phyloP scores from a whole-genome alignment of 768 basidiomycete genomes.

The Hericium coralloides region DNA sequence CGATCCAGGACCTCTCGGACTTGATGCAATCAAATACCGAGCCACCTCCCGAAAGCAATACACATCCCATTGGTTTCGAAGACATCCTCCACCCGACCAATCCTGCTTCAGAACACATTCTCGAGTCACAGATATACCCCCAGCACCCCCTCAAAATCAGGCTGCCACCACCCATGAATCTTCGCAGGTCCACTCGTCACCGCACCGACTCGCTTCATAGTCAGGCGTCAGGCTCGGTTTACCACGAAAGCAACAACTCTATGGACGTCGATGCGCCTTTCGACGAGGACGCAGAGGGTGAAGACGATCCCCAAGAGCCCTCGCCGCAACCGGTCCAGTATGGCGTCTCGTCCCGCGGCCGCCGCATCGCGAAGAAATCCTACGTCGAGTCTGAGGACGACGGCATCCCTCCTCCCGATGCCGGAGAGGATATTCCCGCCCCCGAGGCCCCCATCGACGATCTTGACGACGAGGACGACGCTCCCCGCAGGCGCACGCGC shows the following conservation, averaged over 20 bases:
- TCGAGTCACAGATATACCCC: not conserved
- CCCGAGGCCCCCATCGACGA: slow-evolving; percentile 10
- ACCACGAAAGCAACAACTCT: slow-evolving; percentile 24
- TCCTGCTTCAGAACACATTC: not conserved
- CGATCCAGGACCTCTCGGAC: not conserved
- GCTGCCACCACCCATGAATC: slow-evolving; percentile 12
- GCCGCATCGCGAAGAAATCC: slow-evolving; percentile 17
- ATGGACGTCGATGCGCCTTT: slow-evolving; percentile 22
- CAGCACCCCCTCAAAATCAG: slow-evolving; percentile 8
- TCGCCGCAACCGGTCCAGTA: slow-evolving; percentile 7
- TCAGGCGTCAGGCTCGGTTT: slow-evolving; percentile 25
- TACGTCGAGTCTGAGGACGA: slow-evolving; percentile 23
- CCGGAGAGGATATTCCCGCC: slow-evolving; percentile 2
- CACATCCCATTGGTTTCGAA: not conserved
- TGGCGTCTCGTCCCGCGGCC: slow-evolving; percentile 16
- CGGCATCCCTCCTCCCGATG: slow-evolving; percentile 7
- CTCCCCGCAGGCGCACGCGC: slow-evolving; percentile 3
- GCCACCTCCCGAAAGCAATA: not conserved
- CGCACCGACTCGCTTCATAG: slow-evolving; percentile 13
- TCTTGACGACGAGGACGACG: slow-evolving; percentile 19
- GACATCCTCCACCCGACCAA: not conserved
- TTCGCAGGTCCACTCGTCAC: slow-evolving; percentile 10
- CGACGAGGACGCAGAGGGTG: slow-evolving; percentile 14
- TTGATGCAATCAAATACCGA: not conserved
- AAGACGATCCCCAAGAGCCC: slow-evolving; percentile 12